These are phyloP conservation scores for Phialophora verrucosa DNA, from an alignment of 2,329 filamentous ascomycete genomes.

Conservation along the genomic window DNA sequence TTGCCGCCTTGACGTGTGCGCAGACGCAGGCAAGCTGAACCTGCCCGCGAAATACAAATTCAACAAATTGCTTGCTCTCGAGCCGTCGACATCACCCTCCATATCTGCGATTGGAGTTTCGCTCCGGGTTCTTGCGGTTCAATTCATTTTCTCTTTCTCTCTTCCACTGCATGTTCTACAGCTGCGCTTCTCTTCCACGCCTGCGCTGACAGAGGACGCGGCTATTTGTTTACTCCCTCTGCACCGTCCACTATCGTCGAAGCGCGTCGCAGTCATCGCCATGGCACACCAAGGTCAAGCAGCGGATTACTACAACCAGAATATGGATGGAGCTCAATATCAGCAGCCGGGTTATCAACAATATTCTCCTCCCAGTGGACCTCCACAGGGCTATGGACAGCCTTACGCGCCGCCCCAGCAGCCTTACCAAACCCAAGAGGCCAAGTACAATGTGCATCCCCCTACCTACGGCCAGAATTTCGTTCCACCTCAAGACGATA, in stretches of 20 bases:
- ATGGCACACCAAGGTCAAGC: constrained; percentile 40
- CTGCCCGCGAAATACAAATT: constrained; percentile 3
- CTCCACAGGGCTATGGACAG: constrained; percentile 33
- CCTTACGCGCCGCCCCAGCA: constrained; percentile 29
- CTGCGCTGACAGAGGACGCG: not conserved
- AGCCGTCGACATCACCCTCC: not conserved
- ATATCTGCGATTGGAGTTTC: not conserved
- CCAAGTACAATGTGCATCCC: constrained; percentile 40
- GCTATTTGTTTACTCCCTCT: not conserved
- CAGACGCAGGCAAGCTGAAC: constrained; percentile 2
- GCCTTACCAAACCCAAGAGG: constrained; percentile 30
- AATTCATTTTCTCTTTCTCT: not conserved
- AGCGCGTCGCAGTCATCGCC: constrained; percentile 31
- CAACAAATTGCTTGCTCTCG: not conserved
- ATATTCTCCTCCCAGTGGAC: constrained; percentile 24
- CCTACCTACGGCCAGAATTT: constrained; percentile 50
- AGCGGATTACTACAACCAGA: constrained; percentile 37
- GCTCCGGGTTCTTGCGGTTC: not conserved
- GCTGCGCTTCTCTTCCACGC: not conserved
- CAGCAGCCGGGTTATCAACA: constrained; percentile 30
- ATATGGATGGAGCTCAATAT: constrained; percentile 16
- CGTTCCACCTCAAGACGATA: constrained; percentile 49
- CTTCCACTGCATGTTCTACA: not conserved
- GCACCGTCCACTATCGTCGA: not conserved
- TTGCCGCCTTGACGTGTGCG: not conserved